Conservation (phyloP, 139 green algal species). For the Chlorella sp. region DNA sequence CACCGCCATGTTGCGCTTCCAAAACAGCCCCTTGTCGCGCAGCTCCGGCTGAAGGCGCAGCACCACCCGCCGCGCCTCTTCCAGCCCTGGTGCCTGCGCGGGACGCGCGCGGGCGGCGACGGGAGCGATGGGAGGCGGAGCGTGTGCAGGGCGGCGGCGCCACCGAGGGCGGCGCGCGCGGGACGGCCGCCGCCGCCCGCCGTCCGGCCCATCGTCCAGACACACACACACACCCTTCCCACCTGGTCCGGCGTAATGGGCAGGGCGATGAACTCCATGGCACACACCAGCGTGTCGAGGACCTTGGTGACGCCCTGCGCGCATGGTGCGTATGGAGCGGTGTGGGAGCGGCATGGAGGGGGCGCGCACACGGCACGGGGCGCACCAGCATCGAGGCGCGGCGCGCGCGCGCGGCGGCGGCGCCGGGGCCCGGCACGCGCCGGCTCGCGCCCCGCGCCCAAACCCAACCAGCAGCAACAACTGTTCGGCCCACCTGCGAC, state of each 20-base stretch:
- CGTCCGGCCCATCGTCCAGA: no score
- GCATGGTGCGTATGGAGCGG: no score
- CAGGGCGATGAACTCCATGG: conserved; percentile 86
- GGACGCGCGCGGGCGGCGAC: neutral
- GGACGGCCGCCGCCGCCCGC: no score
- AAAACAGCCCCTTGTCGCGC: conserved; percentile 79
- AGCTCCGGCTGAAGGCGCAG: conserved; percentile 68
- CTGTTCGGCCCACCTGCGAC: conserved; percentile 49
- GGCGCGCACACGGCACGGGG: no score
- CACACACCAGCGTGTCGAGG: conserved; percentile 82
- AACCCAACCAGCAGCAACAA: no score
- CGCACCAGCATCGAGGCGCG: no score
- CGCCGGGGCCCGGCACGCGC: no score
- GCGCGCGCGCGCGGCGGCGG: no score
- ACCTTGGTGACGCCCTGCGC: no score
- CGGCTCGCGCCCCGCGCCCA: no score
- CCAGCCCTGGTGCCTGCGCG: conserved; percentile 59
- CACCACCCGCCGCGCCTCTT: conserved; percentile 68
- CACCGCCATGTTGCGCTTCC: conserved; percentile 66
- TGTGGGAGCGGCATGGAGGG: no score
- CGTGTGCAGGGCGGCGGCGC: neutral
- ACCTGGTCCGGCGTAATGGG: conserved; percentile 8
- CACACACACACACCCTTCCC: neutral
- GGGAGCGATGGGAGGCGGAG: neutral
- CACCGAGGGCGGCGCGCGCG: no score